phyloP scores from a whole-genome alignment of 352 stramenopile species.

The Sclerospora graminicola region DNA sequence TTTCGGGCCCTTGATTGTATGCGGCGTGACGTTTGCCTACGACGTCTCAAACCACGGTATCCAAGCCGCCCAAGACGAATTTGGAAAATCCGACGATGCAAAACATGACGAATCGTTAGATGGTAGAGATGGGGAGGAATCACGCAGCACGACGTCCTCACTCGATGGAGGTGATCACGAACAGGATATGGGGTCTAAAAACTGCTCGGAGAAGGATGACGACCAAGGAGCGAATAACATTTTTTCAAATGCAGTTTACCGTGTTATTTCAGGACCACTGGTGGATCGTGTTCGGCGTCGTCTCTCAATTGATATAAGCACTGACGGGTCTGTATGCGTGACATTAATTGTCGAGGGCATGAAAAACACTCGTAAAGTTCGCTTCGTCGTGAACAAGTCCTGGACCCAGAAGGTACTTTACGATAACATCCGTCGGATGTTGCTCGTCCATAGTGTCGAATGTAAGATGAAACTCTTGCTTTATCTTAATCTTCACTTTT shows the following conservation, averaged over 20 bases:
- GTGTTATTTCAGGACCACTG: constrained; percentile 65
- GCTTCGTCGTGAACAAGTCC: constrained; percentile 66
- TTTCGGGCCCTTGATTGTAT: constrained; percentile 75
- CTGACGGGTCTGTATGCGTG: constrained; percentile 61
- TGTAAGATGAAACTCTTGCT: constrained; percentile 15
- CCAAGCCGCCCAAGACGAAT: constrained; percentile 71
- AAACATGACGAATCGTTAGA: constrained; percentile 20
- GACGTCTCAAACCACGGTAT: constrained; percentile 83
- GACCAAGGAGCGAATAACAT: constrained; percentile 42
- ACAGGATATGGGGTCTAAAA: constrained; percentile 8
- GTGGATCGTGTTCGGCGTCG: constrained; percentile 66
- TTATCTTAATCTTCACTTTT: background rate
- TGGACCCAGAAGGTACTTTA: constrained; percentile 43
- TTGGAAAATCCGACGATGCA: constrained; percentile 29
- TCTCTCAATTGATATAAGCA: constrained; percentile 70
- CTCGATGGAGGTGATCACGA: constrained; percentile 22
- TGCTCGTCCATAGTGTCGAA: constrained; percentile 59
- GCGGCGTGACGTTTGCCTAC: constrained; percentile 76
- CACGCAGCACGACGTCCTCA: constrained; percentile 30
- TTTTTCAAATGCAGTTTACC: constrained; percentile 77
- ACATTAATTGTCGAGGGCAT: constrained; percentile 60
- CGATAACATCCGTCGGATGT: constrained; percentile 61
- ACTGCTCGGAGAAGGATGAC: constrained; percentile 10
- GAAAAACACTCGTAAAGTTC: constrained; percentile 42
- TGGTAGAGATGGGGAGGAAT: constrained; percentile 46